Base-by-base conservation (phyloP, 2,329 filamentous ascomycete genomes). In the Xylariales sp. region DNA sequence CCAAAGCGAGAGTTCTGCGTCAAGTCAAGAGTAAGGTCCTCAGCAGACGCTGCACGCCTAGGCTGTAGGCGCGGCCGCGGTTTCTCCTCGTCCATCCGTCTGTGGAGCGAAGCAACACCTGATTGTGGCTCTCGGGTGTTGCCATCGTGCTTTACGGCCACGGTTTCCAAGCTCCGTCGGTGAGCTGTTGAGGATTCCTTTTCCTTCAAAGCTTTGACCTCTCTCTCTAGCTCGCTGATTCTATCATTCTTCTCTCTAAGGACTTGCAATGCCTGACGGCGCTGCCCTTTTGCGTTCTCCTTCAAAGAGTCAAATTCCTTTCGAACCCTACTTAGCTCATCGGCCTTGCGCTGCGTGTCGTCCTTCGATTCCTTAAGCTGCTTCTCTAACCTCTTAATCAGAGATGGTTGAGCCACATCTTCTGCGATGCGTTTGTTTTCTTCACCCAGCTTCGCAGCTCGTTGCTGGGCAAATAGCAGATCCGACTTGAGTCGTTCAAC, bases 201-300 rank as follows among this genome's bases (percentile, higher is more conserved):
- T 10, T 44, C 50, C 49, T 71, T 72, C 3, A 78, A 56, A 1
- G 56, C 56, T 41, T 63, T 65, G 27, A 78, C 55, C 45, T 76
- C 70, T 46, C 69, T 72, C 54, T 74, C 75, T 6, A 82, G 65
- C 29, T 73, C 66, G 7, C 67, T 60, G 42, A 81, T 77, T 54
- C 76, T 76, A 27, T 67, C 63, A 41, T 80, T 75, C 39, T 77
- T 76, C 45, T 70, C 70, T 37, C 73, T 66, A 30, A 81, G 47
- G 3, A 80, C 72, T 13, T 70, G 65, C 47, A 72, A 69, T 4
- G 73, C 74, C 42, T 82, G 76, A 7, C 63, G 59, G n/a, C 76
- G 70, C 25, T 70, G 69, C 5, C 65, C 55, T 43, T 78, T 73
- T 14, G 72, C 70, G 31, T 76, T 67, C 21, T 69, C 65, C 44